A percentile compares a stretch with the other conserved stretches of the same genome.
Evolutionary conservation across 768 basidiomycete genomes (phyloP).

Genomic region (Tylopilus balloui): DNA sequence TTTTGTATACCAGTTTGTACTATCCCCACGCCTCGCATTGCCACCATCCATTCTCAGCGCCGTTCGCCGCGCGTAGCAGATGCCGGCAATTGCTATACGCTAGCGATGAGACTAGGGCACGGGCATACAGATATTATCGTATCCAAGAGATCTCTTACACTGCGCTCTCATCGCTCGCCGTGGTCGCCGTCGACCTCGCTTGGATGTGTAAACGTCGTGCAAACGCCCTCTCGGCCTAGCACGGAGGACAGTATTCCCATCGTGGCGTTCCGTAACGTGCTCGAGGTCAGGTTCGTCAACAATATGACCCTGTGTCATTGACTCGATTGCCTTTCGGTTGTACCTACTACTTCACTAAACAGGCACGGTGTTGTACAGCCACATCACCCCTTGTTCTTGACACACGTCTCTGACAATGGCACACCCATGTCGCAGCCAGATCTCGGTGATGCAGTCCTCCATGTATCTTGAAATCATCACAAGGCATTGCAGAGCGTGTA

Average conservation of each 20-base stretch:
- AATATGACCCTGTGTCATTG: no score
- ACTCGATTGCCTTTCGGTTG: no score
- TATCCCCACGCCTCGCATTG: constrained; percentile 22
- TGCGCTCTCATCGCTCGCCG: not conserved
- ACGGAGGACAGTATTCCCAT: not conserved
- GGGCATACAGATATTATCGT: no score
- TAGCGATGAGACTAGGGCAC: not conserved
- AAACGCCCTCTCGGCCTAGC: not conserved
- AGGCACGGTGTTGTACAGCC: no score
- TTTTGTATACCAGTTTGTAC: constrained; percentile 6
- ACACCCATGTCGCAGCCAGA: not conserved
- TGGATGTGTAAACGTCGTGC: not conserved
- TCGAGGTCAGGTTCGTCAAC: not conserved
- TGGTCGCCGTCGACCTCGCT: not conserved
- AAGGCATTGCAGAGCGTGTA: constrained; percentile 9
- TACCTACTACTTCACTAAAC: no score
- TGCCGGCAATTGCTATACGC: not conserved
- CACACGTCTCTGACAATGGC: not conserved
- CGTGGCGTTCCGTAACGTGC: not conserved
- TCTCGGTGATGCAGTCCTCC: no score
- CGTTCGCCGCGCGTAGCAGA: not conserved
- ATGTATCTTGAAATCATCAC: constrained; percentile 7
- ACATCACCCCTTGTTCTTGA: no score
- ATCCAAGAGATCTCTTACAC: not conserved
- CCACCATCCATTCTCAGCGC: constrained; percentile 7